phyloP scores from a whole-genome alignment of 192 early-diverging fungal species.

The Coemansia sp. region DNA sequence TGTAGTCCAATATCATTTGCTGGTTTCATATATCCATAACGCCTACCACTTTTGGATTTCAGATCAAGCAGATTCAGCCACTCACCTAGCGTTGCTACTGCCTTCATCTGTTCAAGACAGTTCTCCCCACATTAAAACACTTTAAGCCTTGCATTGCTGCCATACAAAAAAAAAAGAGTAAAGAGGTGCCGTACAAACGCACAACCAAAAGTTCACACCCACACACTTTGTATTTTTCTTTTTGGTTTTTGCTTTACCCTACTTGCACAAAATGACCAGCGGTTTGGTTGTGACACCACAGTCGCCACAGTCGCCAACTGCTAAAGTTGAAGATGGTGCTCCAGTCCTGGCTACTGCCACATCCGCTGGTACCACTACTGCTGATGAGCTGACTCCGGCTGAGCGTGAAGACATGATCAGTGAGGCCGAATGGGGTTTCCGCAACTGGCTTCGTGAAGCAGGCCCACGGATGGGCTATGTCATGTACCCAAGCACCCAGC shows the following conservation, averaged over 20 bases:
- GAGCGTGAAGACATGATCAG: constrained; percentile 32
- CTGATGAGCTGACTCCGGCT: constrained; percentile 13
- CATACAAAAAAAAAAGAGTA: no score
- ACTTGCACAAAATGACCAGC: background rate
- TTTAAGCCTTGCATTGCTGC: no score
- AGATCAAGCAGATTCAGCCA: no score
- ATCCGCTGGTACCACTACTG: background rate
- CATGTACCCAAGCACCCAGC: constrained; percentile 44
- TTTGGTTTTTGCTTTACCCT: background rate
- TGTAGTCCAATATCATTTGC: no score
- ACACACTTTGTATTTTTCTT: no score
- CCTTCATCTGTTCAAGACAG: no score
- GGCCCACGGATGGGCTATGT: constrained; percentile 29
- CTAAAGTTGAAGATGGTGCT: background rate
- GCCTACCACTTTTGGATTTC: no score
- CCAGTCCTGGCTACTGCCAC: background rate
- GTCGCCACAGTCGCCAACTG: constrained; percentile 11
- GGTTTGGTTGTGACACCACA: constrained; percentile 17
- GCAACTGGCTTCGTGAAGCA: constrained; percentile 28
- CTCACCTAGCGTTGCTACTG: no score
- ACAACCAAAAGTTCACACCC: no score
- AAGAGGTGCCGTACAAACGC: no score
- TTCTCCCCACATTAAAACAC: no score
- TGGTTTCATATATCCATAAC: no score
- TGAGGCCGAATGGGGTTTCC: constrained; percentile 42